A percentile compares a stretch with the other conserved stretches of the same genome.
Evolutionary conservation across 2,329 filamentous ascomycete genomes (phyloP).

Genomic region (Colletotrichum gloeosporioides): DNA sequence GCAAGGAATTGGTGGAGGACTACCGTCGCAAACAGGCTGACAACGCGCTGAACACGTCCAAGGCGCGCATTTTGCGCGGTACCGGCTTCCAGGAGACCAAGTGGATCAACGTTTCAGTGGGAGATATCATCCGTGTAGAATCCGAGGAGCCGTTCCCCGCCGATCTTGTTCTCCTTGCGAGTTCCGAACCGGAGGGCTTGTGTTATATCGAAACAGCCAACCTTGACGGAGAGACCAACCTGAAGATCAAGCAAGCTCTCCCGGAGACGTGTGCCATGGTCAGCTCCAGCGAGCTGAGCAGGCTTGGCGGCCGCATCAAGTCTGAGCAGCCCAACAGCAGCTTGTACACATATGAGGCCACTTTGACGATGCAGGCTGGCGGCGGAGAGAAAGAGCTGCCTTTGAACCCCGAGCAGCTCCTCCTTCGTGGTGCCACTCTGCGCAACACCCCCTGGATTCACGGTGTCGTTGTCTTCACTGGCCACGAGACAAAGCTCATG

Average conservation of each 20-base stretch:
- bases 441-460: slow-evolving; percentile 98
- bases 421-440: slow-evolving; percentile 90
- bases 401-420: slow-evolving; percentile 87
- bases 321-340: slow-evolving; percentile 99
- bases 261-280: slow-evolving; percentile 91
- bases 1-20: slow-evolving; percentile 94
- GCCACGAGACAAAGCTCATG: slow-evolving; percentile 99
- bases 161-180: slow-evolving; percentile 89
- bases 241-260: slow-evolving; percentile 98
- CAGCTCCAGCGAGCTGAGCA: slow-evolving; percentile 83
- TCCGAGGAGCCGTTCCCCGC: slow-evolving; percentile 96
- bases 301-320: slow-evolving; percentile 83
- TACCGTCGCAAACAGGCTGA: slow-evolving; percentile 89
- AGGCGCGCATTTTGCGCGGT: slow-evolving; percentile 81
- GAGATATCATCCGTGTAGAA: slow-evolving; percentile 90
- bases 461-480: slow-evolving; percentile 94
- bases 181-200: slow-evolving; percentile 94
- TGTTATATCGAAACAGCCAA: slow-evolving; percentile 99
- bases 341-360: slow-evolving; percentile 97
- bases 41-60: slow-evolving; percentile 85
- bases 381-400: slow-evolving; percentile 93
- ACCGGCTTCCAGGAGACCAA: slow-evolving; percentile 85
- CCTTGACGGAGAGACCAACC: slow-evolving; percentile 94
- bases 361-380: slow-evolving; percentile 86
- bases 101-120: slow-evolving; percentile 93